These are phyloP conservation scores for Apiospora saccharicola DNA, from an alignment of 2,329 filamentous ascomycete genomes.

Conservation along the genomic window DNA sequence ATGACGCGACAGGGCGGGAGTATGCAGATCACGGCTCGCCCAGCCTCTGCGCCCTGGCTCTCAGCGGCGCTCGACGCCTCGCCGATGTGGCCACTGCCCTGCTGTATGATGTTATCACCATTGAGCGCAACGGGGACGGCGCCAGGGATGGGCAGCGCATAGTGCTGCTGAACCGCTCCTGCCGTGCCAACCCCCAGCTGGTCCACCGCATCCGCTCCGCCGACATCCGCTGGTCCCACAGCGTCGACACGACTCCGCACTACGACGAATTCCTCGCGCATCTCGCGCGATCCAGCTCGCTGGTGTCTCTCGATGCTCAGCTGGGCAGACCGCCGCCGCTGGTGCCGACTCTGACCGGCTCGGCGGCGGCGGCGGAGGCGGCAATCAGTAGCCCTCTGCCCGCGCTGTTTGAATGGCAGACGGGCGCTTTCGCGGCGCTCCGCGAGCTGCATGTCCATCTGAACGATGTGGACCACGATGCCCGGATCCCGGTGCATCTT, in stretches of 20 bases:
- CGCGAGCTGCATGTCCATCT: background rate
- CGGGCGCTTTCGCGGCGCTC: background rate
- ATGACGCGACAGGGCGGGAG: conserved; percentile 3
- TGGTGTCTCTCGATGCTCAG: background rate
- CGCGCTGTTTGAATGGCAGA: background rate
- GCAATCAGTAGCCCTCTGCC: background rate
- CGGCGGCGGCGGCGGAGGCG: background rate
- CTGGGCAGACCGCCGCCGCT: background rate
- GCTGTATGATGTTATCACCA: background rate
- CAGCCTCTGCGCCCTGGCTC: background rate
- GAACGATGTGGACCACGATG: background rate
- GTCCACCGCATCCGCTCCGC: conserved; percentile 11
- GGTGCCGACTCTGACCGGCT: background rate
- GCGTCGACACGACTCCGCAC: background rate
- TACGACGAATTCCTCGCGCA: conserved; percentile 14
- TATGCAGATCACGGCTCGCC: conserved; percentile 1
- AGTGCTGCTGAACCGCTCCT: background rate
- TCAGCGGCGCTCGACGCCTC: background rate
- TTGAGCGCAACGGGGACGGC: background rate
- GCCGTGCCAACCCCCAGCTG: conserved; percentile 1
- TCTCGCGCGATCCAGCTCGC: background rate
- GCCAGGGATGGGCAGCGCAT: background rate
- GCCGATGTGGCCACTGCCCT: background rate
- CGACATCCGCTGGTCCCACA: conserved; percentile 3
- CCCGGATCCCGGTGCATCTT: background rate